These are phyloP conservation scores for Marasmius oreades DNA, from an alignment of 1,284 basidiomycete genomes.

Conservation along the genomic window DNA sequence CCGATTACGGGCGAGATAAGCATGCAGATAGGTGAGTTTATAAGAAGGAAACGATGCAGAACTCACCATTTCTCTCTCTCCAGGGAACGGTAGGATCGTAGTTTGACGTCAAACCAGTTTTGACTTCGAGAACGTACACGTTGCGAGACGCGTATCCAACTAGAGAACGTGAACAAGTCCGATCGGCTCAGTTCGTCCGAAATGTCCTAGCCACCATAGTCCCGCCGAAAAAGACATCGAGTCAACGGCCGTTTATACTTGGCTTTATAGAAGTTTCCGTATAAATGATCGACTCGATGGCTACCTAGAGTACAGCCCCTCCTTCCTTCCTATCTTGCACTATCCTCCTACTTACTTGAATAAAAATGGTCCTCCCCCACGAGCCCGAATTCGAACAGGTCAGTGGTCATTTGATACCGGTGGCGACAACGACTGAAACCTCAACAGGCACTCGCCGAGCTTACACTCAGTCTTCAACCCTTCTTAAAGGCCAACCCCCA, in stretches of 20 bases:
- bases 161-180: neutral
- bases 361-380: constrained; percentile 23
- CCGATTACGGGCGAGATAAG: no score
- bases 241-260: no score
- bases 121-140: neutral
- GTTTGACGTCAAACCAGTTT: neutral
- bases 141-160: neutral
- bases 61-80: neutral
- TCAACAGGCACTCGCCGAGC: constrained; percentile 60
- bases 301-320: neutral
- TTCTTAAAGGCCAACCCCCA: constrained; percentile 71
- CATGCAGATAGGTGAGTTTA: no score
- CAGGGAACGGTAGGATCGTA: neutral
- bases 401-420: neutral
- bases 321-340: neutral
- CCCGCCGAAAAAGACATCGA: no score
- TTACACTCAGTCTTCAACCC: constrained; percentile 59
- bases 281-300: neutral
- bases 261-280: no score
- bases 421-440: neutral
- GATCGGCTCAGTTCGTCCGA: neutral
- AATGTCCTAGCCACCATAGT: neutral
- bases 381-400: constrained; percentile 34
- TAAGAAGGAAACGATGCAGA: no score
- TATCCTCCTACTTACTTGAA: neutral